These are phyloP conservation scores for Cercospora sp. DNA, from an alignment of 2,329 filamentous ascomycete genomes.

Conservation along the genomic window DNA sequence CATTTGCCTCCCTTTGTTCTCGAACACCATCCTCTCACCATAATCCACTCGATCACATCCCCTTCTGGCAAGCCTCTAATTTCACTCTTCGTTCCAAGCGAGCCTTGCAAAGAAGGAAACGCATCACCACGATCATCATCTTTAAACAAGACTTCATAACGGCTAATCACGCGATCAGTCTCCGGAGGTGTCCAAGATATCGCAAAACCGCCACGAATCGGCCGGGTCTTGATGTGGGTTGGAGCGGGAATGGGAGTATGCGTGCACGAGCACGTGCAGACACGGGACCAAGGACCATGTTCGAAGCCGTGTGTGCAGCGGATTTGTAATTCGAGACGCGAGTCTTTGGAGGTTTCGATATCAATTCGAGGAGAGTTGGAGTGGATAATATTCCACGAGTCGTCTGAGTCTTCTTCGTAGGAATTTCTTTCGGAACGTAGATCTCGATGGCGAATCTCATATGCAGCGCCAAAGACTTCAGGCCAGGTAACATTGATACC, in stretches of 20 bases:
- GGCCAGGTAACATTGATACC: slow-evolving; percentile 23
- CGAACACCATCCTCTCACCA: slow-evolving; percentile 14
- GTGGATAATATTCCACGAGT: background rate
- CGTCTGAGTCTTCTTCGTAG: background rate
- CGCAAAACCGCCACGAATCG: slow-evolving; percentile 18
- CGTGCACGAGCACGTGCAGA: background rate
- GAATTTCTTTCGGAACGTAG: background rate
- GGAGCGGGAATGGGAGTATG: slow-evolving; percentile 4
- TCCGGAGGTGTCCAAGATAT: slow-evolving; percentile 14
- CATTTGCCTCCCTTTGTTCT: background rate
- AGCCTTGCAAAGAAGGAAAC: slow-evolving; percentile 15
- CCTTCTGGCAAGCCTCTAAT: slow-evolving; percentile 1
- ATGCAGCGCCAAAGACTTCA: slow-evolving; percentile 26
- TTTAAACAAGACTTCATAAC: slow-evolving; percentile 16
- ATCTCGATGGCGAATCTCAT: slow-evolving; percentile 23
- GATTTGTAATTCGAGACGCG: slow-evolving; percentile 21
- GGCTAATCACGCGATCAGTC: slow-evolving; percentile 1
- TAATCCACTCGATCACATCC: slow-evolving; percentile 9
- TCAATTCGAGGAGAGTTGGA: slow-evolving; percentile 16
- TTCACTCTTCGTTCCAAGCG: background rate
- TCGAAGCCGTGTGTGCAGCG: slow-evolving; percentile 19
- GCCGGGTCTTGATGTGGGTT: slow-evolving; percentile 5
- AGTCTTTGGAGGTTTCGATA: slow-evolving; percentile 9
- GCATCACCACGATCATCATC: slow-evolving; percentile 12
- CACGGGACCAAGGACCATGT: slow-evolving; percentile 19